Conservation (phyloP, 352 stramenopile species). For the Pythium guiyangense region DNA sequence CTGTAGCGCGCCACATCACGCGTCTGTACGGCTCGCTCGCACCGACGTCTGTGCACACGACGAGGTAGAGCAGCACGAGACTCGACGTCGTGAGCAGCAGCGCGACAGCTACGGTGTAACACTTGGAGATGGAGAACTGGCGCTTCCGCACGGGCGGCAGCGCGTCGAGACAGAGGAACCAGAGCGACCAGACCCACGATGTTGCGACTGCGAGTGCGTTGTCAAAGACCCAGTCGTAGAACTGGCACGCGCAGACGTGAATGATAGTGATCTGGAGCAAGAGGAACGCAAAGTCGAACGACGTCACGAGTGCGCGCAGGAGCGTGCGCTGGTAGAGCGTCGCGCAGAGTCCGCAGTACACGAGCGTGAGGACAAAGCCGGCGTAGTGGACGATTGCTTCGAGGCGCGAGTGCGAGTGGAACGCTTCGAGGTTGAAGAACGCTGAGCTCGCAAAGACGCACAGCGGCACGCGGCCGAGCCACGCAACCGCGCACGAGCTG, state of each 20-base stretch:
- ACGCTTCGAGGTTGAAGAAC: no score
- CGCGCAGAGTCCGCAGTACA: neutral
- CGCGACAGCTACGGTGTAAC: conserved; percentile 3
- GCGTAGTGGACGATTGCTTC: neutral
- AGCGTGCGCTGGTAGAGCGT: conserved; percentile 10
- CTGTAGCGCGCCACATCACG: no score
- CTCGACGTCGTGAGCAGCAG: conserved; percentile 1
- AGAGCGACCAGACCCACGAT: conserved; percentile 19
- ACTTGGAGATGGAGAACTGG: conserved; percentile 4
- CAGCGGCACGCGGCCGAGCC: neutral
- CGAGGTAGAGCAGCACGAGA: neutral
- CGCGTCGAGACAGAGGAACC: conserved; percentile 16
- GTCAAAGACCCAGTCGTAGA: conserved; percentile 12
- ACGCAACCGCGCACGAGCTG: neutral
- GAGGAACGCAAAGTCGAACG: conserved; percentile 29
- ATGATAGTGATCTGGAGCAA: conserved; percentile 15
- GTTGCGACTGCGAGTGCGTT: neutral
- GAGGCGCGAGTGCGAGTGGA: no score
- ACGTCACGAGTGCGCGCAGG: conserved; percentile 3
- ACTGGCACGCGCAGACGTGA: conserved; percentile 15
- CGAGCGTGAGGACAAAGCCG: neutral
- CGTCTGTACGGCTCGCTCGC: neutral
- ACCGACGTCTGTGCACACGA: conserved; percentile 4
- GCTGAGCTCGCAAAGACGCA: neutral
- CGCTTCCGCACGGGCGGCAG: conserved; percentile 13